Base-by-base conservation (phyloP, 2,329 filamentous ascomycete species). In the Ascochyta rabiei region DNA sequence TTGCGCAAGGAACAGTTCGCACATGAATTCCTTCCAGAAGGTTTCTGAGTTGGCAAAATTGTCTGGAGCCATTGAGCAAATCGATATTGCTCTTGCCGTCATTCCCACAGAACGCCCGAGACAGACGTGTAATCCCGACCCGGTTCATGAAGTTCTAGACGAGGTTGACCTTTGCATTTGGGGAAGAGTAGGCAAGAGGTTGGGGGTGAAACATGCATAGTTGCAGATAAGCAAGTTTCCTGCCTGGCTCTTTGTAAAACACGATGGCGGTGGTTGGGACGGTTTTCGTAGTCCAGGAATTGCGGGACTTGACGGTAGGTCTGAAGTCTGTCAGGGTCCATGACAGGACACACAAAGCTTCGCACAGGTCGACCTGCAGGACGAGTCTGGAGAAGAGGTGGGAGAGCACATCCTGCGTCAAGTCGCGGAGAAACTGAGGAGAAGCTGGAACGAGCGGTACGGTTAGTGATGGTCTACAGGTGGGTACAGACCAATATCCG, bases 401-500 rank as follows among this genome's bases (percentile, higher is more conserved):
- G 52, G 52, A 50, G 37, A 50, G 37, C 30, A 31, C 24, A 31
- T 50, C 37, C 35, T 50, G 47, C 46, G 28, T 50, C 46, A 55
- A 42, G 46, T 50, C 52, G 52, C 46, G 52, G 52, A 55, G 52
- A 55, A 54, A 48, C 30, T 46, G 46, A 46, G 52, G 41, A 50
- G 41, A 46, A 38, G 19, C 43, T 56, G 48, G 26, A 52, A 51
- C 43, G 23, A 56, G 53, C 53, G 43, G 38, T 47, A 35, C 42
- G 47, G 53, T 48, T 51, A 56, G 53, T 39, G 39, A 26, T 49
- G 48, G 53, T 47, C 39, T 44, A 44, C 38, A 40, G 40, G 53
- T 56, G 53, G 53, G 48, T 56, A 56, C 53, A 56, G n/a, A 38
- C 42, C 47, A 56, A 56, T 56, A 56, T 56, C 53, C 53, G 53